Base-by-base conservation (phyloP, 495 filamentous ascomycete species). In the Lindgomyces ingoldianus region DNA sequence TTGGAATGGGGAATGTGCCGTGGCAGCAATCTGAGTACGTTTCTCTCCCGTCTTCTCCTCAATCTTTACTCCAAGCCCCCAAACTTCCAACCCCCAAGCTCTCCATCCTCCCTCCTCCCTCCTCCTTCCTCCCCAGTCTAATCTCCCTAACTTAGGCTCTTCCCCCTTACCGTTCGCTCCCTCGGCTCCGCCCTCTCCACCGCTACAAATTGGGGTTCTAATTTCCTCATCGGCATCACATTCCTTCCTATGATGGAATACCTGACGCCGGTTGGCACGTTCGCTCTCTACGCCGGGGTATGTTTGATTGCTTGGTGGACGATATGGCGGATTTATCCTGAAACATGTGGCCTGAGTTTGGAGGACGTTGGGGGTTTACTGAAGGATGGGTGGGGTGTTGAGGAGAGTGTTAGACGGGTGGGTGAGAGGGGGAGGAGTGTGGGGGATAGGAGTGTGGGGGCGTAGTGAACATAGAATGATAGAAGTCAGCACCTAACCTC, bases 1-100 rank as follows among this genome's bases (percentile, higher is more conserved):
- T 91, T 8, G 93, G 93, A n/a, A 80, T 97, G 2, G 93, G 93
- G 3, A 91, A 91, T 61, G 90, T 97, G 1, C 92, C 93, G 0
- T 97, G 93, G 93, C 91, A 93, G 78, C 91, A 96, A 73, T 87
- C 85, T 65, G 93, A 97, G 77, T 69, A 45, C 47, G 65, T 57
- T 9, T 49, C 18, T 6, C 42, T 12, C 22, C 42, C 59, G 42
- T n/a, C 18, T 47, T 41, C 2, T 33, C 53, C n/a, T n/a, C n/a
- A n/a, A n/a, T n/a, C n/a, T n/a, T n/a, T n/a, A n/a, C n/a, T n/a
- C n/a, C n/a, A n/a, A n/a, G n/a, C n/a, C n/a, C n/a, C n/a, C n/a
- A n/a, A n/a, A n/a, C n/a, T n/a, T n/a, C n/a, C n/a, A n/a, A n/a
- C n/a, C n/a, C n/a, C n/a, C 12, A 0, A 18, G 14, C 22, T 10